A percentile compares a stretch with the other conserved stretches of the same genome.
Conservation (phyloP, 768 basidiomycete species). For the Rhodocollybia butyracea region DNA sequence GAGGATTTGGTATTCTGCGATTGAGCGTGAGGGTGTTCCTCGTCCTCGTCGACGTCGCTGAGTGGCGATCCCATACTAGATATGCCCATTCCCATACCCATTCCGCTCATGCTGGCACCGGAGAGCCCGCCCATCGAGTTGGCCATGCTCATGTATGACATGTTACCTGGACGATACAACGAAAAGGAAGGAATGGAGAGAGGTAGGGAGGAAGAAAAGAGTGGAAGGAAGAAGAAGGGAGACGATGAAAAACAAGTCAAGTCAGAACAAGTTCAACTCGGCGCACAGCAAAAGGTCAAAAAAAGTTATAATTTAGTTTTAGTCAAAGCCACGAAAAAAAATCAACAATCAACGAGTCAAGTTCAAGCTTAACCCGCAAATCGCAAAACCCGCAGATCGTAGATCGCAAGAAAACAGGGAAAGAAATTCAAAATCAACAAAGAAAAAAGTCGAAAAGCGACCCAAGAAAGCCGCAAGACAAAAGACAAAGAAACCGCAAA, state of each 20-base stretch:
- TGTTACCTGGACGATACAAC: background rate
- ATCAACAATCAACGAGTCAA: too few relatives aligned
- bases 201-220: too few relatives aligned
- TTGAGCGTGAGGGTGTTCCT: background rate
- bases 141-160: background rate
- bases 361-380: background rate
- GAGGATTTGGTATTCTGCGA: background rate
- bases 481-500: background rate
- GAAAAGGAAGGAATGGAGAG: too few relatives aligned
- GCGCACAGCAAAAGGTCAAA: too few relatives aligned
- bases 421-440: background rate
- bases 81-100: background rate
- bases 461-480: background rate
- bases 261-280: too few relatives aligned
- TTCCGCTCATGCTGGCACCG: background rate
- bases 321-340: too few relatives aligned
- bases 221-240: too few relatives aligned
- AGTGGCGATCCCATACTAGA: background rate
- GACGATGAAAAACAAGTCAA: too few relatives aligned
- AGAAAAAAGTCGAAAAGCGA: background rate
- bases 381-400: too few relatives aligned
- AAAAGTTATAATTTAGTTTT: too few relatives aligned
- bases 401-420: background rate
- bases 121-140: background rate
- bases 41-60: conserved; percentile 2